These are phyloP conservation scores for Pulveroboletus ravenelii DNA, from an alignment of 768 basidiomycete genomes.

Conservation along the genomic window DNA sequence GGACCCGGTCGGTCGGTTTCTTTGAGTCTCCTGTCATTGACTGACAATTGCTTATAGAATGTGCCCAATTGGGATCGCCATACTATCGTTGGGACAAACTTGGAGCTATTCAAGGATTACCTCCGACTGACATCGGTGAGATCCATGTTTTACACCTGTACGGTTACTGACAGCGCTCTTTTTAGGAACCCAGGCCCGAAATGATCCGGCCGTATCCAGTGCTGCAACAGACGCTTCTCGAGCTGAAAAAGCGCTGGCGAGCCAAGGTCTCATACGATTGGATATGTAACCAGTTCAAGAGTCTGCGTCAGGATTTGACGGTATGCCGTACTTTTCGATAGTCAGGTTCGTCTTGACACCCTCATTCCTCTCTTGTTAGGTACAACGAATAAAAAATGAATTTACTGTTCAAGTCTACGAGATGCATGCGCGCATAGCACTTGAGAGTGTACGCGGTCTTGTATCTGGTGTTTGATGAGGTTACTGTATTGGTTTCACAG, in stretches of 20 bases:
- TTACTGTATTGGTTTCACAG: conserved; percentile 41
- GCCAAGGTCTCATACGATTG: conserved; percentile 73
- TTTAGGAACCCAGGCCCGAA: conserved; percentile 91
- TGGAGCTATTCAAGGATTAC: conserved; percentile 93
- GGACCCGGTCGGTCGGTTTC: conserved; percentile 51
- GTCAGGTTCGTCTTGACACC: conserved; percentile 1
- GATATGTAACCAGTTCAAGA: conserved; percentile 98
- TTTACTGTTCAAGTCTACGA: conserved; percentile 98
- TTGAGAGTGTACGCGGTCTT: conserved; percentile 67
- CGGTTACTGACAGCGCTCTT: conserved; percentile 4
- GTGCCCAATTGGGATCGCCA: conserved; percentile 94
- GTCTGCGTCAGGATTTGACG: conserved; percentile 93
- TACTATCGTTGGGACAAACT: conserved; percentile 91
- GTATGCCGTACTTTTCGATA: conserved; percentile 45
- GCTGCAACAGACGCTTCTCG: conserved; percentile 76
- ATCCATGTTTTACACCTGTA: background rate
- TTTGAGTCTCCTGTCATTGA: background rate
- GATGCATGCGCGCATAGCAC: conserved; percentile 94
- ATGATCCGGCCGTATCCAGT: conserved; percentile 86
- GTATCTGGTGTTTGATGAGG: background rate
- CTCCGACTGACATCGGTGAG: conserved; percentile 84
- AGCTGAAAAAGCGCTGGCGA: conserved; percentile 87
- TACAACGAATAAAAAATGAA: conserved; percentile 97
- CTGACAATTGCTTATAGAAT: conserved; percentile 51
- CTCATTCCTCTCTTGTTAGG: conserved; percentile 44